Evolutionary conservation across 2,329 filamentous ascomycete genomes (phyloP).

Genomic region (Stenocarpella maydis): DNA sequence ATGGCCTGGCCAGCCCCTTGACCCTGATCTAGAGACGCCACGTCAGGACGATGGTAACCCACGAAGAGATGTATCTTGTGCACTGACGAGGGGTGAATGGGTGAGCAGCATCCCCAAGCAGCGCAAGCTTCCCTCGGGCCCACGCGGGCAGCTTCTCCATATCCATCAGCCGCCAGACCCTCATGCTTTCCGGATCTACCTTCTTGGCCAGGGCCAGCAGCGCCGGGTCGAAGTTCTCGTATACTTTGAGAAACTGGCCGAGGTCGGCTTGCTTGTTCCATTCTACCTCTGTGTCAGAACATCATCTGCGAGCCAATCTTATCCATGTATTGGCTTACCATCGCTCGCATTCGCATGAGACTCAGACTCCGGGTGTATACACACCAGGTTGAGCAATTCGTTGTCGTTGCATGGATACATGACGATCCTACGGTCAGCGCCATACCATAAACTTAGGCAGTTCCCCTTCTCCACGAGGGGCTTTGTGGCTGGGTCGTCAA

Average conservation of each 20-base stretch:
- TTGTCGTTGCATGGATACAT: conserved; percentile 58
- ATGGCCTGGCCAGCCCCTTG: conserved; percentile 72
- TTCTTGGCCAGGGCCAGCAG: conserved; percentile 51
- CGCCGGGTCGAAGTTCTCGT: conserved; percentile 52
- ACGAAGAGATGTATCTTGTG: not conserved
- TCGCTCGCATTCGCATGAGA: conserved; percentile 45
- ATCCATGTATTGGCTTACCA: conserved; percentile 39
- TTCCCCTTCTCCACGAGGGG: conserved; percentile 43
- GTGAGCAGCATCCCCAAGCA: conserved; percentile 74
- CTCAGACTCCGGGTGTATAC: conserved; percentile 58
- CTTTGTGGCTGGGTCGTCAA: conserved; percentile 46
- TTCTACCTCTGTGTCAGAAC: conserved; percentile 40
- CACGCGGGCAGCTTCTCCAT: conserved; percentile 67
- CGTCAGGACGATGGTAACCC: not conserved
- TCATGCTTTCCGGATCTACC: conserved; percentile 55
- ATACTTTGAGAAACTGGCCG: conserved; percentile 49
- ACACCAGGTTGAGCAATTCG: conserved; percentile 56
- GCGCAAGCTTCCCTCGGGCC: conserved; percentile 59
- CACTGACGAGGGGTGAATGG: conserved; percentile 68
- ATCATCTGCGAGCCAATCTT: not conserved
- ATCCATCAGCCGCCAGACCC: conserved; percentile 68
- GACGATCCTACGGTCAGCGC: conserved; percentile 52
- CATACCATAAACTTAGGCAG: conserved; percentile 51
- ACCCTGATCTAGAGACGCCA: conserved; percentile 51
- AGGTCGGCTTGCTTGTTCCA: conserved; percentile 51